phyloP scores from a whole-genome alignment of 1,284 basidiomycete species.

The Cryptococcus jaspeensis region DNA sequence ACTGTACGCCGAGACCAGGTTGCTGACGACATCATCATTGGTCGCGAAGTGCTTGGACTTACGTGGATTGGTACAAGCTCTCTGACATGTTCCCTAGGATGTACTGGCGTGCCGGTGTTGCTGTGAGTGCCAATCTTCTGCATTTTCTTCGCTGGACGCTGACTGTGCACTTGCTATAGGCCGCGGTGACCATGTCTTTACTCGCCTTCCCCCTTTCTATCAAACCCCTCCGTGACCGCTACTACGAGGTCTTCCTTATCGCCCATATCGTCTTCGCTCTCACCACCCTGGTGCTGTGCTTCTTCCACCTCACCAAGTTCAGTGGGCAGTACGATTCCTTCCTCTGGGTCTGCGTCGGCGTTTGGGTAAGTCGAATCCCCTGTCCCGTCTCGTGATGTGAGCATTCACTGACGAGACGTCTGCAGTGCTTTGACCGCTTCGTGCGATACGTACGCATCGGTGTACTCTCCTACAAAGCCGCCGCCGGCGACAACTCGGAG shows the following conservation, averaged over 20 bases:
- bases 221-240: slow-evolving; percentile 17
- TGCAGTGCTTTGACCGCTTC: slow-evolving; percentile 28
- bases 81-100: slow-evolving; percentile 6
- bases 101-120: slow-evolving; percentile 26
- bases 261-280: slow-evolving; percentile 34
- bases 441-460: slow-evolving; percentile 27
- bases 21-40: not conserved
- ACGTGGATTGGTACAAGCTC: slow-evolving; percentile 6
- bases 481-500: slow-evolving; percentile 15
- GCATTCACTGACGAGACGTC: slow-evolving; percentile 1
- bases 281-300: slow-evolving; percentile 20
- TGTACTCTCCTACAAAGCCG: slow-evolving; percentile 21
- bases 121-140: slow-evolving; percentile 10
- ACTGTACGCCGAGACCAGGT: too few relatives aligned
- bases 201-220: slow-evolving; percentile 23
- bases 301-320: slow-evolving; percentile 27
- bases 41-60: slow-evolving; percentile 15
- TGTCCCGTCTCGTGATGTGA: too few relatives aligned
- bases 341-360: slow-evolving; percentile 29
- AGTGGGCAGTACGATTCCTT: slow-evolving; percentile 20
- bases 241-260: slow-evolving; percentile 36
- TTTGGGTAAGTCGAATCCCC: slow-evolving; percentile 25
- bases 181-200: slow-evolving; percentile 20
- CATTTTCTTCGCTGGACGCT: too few relatives aligned
- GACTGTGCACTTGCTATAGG: slow-evolving; percentile 8